Percentiles rank a stretch among this genome's conserved stretches.
Conservation (phyloP, 148 eudicot genomes). For the Rhododendron kiyosumense region DNA sequence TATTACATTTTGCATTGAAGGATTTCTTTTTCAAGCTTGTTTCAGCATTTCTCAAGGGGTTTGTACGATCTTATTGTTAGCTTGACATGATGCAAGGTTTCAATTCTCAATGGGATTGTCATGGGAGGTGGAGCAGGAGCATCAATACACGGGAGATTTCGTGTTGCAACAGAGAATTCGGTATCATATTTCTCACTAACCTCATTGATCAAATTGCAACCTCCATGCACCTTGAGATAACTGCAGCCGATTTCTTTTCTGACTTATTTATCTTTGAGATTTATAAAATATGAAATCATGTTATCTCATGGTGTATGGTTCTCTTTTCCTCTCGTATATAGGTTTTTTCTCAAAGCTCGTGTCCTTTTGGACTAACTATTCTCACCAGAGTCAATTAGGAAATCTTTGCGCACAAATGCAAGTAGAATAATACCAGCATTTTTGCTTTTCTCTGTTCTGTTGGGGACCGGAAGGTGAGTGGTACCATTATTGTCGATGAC, state of each 20-base stretch:
- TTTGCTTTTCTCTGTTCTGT: neutral
- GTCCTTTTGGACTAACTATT: neutral
- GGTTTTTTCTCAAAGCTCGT: neutral
- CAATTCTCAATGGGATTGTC: slow-evolving; percentile 86
- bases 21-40: neutral
- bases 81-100: slow-evolving; percentile 48
- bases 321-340: neutral
- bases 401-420: neutral
- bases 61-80: neutral
- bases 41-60: neutral
- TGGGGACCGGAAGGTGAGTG: neutral
- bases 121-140: slow-evolving; percentile 98
- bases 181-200: slow-evolving; percentile 29
- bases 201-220: neutral
- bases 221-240: neutral
- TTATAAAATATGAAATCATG: neutral
- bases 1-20: neutral
- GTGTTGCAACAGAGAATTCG: slow-evolving; percentile 89
- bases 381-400: neutral
- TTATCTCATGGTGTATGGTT: neutral
- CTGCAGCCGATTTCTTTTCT: neutral
- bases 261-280: neutral
- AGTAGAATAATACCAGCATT: neutral
- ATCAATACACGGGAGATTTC: slow-evolving; percentile 91
- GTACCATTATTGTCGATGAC: neutral